Evolutionary conservation across 2,329 filamentous ascomycete genomes (phyloP).

Genomic region (Colletotrichum aenigma): DNA sequence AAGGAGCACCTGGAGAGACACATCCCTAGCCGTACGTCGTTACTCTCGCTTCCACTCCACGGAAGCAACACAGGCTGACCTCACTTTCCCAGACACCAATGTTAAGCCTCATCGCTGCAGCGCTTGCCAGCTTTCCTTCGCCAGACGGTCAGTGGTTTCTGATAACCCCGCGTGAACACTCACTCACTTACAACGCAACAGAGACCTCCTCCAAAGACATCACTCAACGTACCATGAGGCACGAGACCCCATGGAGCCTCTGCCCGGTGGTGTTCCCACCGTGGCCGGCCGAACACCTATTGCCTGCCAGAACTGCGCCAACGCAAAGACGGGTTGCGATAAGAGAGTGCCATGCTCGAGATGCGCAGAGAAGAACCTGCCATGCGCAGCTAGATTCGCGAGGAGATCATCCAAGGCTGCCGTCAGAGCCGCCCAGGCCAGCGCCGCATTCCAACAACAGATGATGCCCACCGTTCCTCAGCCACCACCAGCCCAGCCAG

Average conservation of each 20-base stretch:
- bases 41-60: neutral
- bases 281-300: constrained; percentile 38
- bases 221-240: constrained; percentile 56
- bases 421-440: constrained; percentile 45
- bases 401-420: constrained; percentile 54
- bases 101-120: constrained; percentile 58
- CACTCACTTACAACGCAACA: constrained; percentile 28
- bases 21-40: constrained; percentile 52
- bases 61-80: constrained; percentile 12
- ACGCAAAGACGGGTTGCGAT: constrained; percentile 42
- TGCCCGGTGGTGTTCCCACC: constrained; percentile 46
- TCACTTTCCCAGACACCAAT: constrained; percentile 49
- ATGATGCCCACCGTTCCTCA: constrained; percentile 20
- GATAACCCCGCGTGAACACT: neutral
- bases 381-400: constrained; percentile 51
- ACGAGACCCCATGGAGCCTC: constrained; percentile 48
- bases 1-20: constrained; percentile 63
- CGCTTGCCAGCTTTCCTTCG: constrained; percentile 53
- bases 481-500: constrained; percentile 27
- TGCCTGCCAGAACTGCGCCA: constrained; percentile 45
- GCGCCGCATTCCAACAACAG: constrained; percentile 33
- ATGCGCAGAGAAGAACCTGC: constrained; percentile 37
- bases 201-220: constrained; percentile 56
- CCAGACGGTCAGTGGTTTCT: constrained; percentile 43
- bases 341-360: constrained; percentile 41